Conservation (phyloP, 495 filamentous ascomycete genomes). For the Astrothelium subdiscretum region DNA sequence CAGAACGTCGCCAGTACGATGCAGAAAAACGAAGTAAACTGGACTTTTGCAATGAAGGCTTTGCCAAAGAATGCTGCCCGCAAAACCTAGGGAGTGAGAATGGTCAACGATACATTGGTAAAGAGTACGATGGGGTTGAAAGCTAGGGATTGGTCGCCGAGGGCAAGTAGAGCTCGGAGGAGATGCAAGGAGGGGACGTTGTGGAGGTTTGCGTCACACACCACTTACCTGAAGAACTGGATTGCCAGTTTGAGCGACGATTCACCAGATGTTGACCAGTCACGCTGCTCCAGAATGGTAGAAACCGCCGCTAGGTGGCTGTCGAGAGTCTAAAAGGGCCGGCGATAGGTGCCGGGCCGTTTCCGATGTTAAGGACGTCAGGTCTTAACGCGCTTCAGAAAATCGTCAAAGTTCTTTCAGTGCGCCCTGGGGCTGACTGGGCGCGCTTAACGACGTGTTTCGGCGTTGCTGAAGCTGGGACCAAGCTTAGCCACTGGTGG, state of each 20-base stretch:
- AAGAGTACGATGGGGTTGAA: background rate
- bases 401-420: background rate
- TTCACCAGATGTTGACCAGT: background rate
- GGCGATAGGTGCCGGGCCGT: background rate
- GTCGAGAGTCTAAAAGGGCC: background rate
- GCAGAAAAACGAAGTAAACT: background rate
- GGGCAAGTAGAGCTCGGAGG: background rate
- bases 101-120: background rate
- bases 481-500: conserved; percentile 2
- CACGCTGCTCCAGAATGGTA: background rate
- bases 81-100: background rate
- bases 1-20: too few species aligned
- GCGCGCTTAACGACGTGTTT: background rate
- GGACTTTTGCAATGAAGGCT: background rate
- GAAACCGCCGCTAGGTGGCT: background rate
- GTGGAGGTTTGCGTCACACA: conserved; percentile 1
- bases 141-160: background rate
- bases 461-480: background rate
- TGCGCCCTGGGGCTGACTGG: background rate
- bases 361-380: background rate
- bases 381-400: background rate
- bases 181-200: background rate
- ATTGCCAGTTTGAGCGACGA: background rate
- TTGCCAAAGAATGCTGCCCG: background rate
- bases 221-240: background rate